Evolutionary conservation across 345 rosid species (phyloP).

Genomic region (Pistacia vera): DNA sequence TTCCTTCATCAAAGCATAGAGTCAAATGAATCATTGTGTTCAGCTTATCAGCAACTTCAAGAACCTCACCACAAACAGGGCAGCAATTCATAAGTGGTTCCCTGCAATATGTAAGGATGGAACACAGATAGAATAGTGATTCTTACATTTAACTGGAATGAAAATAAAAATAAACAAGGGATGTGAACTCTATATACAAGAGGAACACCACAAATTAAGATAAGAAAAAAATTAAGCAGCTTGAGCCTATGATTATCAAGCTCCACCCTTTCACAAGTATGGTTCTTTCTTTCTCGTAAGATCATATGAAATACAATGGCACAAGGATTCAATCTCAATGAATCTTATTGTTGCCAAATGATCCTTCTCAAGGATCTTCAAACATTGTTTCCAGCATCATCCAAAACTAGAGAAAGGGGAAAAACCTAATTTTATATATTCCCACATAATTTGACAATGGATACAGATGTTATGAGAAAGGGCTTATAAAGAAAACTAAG

Average conservation of each 20-base stretch:
- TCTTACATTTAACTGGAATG: not conserved
- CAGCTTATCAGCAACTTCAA: constrained; percentile 71
- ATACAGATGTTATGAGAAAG: not conserved
- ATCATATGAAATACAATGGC: not conserved
- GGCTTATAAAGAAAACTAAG: not conserved
- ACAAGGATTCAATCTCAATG: not conserved
- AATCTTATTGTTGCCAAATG: not conserved
- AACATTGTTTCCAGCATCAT: not conserved
- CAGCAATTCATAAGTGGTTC: constrained; percentile 79
- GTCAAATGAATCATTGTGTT: constrained; percentile 85
- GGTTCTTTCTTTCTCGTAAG: not conserved
- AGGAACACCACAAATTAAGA: not conserved
- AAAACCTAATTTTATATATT: too few relatives aligned
- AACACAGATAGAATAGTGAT: constrained; percentile 2
- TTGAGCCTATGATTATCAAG: not conserved
- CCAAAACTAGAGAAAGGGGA: too few relatives aligned
- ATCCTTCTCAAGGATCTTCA: not conserved
- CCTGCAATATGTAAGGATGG: constrained; percentile 40
- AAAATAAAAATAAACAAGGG: not conserved
- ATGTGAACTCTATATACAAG: not conserved
- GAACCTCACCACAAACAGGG: constrained; percentile 87
- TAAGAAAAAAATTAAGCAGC: not conserved
- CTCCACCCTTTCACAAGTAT: not conserved
- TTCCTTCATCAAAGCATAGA: constrained; percentile 95
- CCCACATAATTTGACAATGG: too few relatives aligned